Evolutionary conservation across 208 protist species (phyloP).

Genomic region (Trypanosoma cruzi): DNA sequence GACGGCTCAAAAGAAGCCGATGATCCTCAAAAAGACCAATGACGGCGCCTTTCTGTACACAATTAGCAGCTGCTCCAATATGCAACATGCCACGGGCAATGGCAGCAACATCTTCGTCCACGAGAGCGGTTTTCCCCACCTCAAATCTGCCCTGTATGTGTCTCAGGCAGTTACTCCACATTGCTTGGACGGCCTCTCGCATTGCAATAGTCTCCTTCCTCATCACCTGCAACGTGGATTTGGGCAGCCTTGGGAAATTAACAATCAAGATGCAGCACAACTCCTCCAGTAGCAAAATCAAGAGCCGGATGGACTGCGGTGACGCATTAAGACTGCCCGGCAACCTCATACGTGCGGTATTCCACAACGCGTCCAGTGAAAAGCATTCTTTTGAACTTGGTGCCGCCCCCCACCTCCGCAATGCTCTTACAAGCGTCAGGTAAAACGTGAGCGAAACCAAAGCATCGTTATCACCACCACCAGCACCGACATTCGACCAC

Average conservation of each 20-base stretch:
- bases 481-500: neutral
- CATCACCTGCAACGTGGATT: neutral
- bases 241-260: neutral
- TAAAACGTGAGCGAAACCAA: constrained; percentile 6
- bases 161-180: constrained; percentile 19
- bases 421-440: constrained; percentile 12
- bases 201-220: neutral
- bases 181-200: neutral
- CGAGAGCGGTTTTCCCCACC: neutral
- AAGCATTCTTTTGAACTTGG: neutral
- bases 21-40: constrained; percentile 10
- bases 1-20: neutral
- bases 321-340: constrained; percentile 8
- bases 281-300: constrained; percentile 9
- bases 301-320: neutral
- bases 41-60: neutral
- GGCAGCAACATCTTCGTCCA: neutral
- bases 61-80: constrained; percentile 9
- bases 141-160: neutral
- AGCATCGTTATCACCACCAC: neutral
- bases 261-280: neutral
- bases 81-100: constrained; percentile 15
- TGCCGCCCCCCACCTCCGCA: constrained; percentile 1
- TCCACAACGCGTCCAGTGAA: constrained; percentile 3
- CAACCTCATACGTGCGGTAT: constrained; percentile 2